phyloP scores from a whole-genome alignment of 1,284 basidiomycete genomes.

The Volvariella surrecta region DNA sequence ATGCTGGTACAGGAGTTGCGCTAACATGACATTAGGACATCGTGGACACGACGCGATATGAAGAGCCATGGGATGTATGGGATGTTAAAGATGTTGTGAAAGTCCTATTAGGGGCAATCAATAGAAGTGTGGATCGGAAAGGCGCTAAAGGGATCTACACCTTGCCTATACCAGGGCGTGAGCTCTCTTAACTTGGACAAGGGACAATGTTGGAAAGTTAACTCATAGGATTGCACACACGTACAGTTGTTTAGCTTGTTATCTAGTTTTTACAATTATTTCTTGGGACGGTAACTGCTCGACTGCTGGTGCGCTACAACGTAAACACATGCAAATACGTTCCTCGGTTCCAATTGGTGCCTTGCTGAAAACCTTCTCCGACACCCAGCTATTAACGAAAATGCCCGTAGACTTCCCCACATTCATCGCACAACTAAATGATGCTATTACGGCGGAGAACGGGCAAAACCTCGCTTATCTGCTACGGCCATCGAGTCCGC shows the following conservation, averaged over 20 bases:
- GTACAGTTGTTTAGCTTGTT: no score
- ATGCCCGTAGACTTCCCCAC: conserved; percentile 49
- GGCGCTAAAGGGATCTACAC: no score
- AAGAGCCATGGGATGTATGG: conserved; percentile 26
- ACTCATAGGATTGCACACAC: no score
- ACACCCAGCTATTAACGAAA: conserved; percentile 3
- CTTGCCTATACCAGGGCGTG: no score
- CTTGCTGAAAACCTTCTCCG: no score
- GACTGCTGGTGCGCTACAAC: no score
- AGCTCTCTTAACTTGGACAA: no score
- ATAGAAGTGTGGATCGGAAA: conserved; percentile 36
- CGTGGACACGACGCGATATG: conserved; percentile 51
- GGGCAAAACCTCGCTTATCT: conserved; percentile 63
- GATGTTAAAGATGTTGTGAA: conserved; percentile 27
- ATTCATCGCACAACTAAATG: conserved; percentile 52
- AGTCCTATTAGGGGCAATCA: conserved; percentile 50
- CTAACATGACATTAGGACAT: conserved; percentile 34
- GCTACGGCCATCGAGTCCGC: conserved; percentile 64
- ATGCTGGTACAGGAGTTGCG: not conserved
- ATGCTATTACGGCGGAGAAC: conserved; percentile 52
- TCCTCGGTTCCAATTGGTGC: no score
- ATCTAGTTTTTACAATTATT: no score
- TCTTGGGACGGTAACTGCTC: no score
- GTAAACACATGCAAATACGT: no score
- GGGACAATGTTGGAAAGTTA: no score